Evolutionary conservation across 129 eudicot species (phyloP).

Genomic region (Logfia minima): DNA sequence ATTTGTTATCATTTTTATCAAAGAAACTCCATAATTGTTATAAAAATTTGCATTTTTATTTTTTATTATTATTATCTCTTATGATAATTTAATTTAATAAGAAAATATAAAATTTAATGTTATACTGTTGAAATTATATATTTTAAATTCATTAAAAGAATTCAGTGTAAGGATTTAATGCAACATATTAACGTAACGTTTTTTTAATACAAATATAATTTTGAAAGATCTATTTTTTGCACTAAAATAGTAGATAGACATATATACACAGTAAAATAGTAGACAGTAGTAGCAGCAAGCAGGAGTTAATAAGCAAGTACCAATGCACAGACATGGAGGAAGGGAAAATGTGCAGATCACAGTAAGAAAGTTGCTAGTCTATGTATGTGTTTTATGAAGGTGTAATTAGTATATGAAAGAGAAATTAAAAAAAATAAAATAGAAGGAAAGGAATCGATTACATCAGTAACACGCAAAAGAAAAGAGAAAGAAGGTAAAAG

Average conservation of each 20-base stretch:
- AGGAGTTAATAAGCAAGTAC: slow-evolving; percentile 44
- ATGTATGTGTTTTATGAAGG: slow-evolving; percentile 18
- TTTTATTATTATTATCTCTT: too few species aligned
- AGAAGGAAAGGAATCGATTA: slow-evolving; percentile 20
- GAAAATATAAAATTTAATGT: too few species aligned
- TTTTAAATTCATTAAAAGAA: too few species aligned
- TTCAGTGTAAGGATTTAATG: too few species aligned
- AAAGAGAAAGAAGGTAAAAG: slow-evolving; percentile 32
- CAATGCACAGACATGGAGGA: slow-evolving; percentile 51
- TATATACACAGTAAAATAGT: slow-evolving; percentile 11
- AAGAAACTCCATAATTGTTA: too few species aligned
- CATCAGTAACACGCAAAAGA: slow-evolving; percentile 26
- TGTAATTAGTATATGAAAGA: slow-evolving; percentile 17
- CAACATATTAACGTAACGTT: too few species aligned
- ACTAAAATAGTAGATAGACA: neutral
- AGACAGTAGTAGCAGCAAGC: slow-evolving; percentile 16
- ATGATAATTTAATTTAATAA: too few species aligned
- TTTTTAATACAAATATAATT: too few species aligned
- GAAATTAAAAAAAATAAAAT: neutral
- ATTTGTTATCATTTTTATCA: too few species aligned
- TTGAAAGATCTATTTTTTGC: neutral
- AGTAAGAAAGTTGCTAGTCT: neutral
- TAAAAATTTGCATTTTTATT: too few species aligned
- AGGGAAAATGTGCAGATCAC: slow-evolving; percentile 29
- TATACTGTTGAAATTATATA: too few species aligned